Evolutionary conservation across 176 grass and related monocot species (phyloP).

Genomic region (Triticum urartu): DNA sequence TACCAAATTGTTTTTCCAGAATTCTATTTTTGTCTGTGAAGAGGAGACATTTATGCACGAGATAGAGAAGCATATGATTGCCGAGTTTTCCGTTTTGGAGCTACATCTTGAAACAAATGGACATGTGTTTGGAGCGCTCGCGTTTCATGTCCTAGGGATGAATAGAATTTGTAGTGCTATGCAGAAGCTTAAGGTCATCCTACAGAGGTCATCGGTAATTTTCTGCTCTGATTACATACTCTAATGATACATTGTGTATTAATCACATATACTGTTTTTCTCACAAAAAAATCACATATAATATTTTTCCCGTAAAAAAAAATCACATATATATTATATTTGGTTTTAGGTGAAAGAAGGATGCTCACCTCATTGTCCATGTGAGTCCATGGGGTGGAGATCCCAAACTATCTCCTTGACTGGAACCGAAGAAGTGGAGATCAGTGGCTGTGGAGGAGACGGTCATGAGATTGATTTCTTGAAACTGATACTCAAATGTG

Average conservation of each 20-base stretch:
- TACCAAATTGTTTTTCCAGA: background rate
- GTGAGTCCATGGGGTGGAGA: background rate
- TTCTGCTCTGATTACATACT: background rate
- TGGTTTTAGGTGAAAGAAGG: background rate
- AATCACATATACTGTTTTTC: background rate
- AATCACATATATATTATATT: background rate
- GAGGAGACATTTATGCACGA: background rate
- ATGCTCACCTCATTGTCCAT: background rate
- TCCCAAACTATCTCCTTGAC: background rate
- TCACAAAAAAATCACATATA: background rate
- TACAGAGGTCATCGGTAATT: background rate
- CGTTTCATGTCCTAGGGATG: background rate
- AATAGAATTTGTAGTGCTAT: background rate
- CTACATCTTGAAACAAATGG: background rate
- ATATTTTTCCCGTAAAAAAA: too few relatives aligned
- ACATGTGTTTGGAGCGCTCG: background rate
- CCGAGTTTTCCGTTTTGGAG: background rate
- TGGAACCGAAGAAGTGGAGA: background rate
- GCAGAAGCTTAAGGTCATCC: background rate
- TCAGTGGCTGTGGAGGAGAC: background rate
- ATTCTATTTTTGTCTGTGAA: background rate
- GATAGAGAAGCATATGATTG: background rate
- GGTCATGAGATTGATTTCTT: background rate
- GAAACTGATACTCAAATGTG: background rate
- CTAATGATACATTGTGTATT: background rate